Conservation (phyloP, 176 grass and related monocot species). For the Avena insularis region DNA sequence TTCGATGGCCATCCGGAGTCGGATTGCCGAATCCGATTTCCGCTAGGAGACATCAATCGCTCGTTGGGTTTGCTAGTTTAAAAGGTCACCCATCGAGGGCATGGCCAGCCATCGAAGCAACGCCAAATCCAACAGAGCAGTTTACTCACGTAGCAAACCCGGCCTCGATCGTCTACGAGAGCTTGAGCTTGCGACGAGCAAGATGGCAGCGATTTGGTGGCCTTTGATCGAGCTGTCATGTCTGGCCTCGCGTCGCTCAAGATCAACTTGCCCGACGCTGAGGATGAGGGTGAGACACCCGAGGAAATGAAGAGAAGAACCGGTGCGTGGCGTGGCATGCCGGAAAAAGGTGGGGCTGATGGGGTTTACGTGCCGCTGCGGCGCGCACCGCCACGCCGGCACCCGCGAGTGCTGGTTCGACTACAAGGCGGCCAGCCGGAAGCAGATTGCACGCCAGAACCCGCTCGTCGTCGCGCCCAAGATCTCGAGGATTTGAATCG, state of each 20-base stretch:
- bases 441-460: not conserved
- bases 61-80: too few species aligned
- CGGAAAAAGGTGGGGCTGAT: not conserved
- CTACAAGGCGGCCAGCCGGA: not conserved
- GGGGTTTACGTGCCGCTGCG: not conserved
- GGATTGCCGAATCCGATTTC: too few species aligned
- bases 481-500: not conserved
- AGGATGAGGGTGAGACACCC: too few species aligned
- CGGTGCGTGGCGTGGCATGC: not conserved
- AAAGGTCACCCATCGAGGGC: too few species aligned
- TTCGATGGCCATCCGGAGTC: too few species aligned
- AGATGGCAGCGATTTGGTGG: not conserved
- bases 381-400: not conserved
- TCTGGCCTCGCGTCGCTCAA: not conserved
- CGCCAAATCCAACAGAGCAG: too few species aligned
- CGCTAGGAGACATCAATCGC: too few species aligned
- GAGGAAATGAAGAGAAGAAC: not conserved
- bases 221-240: not conserved
- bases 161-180: too few species aligned
- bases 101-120: too few species aligned
- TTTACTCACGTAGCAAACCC: too few species aligned
- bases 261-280: not conserved
- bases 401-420: not conserved
- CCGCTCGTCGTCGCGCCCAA: not conserved
- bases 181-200: too few species aligned